Base-by-base conservation (phyloP, 2,329 filamentous ascomycete species). In the Pyrenophora teres region DNA sequence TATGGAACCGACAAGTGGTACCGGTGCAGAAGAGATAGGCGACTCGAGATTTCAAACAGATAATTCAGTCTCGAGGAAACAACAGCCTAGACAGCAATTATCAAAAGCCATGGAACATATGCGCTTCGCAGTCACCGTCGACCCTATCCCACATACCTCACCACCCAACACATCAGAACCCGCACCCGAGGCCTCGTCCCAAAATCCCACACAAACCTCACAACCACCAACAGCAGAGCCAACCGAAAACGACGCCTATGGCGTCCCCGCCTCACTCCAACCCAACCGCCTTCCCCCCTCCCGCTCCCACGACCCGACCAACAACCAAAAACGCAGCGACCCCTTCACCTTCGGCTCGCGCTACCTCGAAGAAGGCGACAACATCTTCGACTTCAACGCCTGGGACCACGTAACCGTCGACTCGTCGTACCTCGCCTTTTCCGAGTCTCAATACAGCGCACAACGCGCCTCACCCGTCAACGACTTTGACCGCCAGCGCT, bases 401-500 rank as follows among this genome's bases (percentile, higher is more conserved):
- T 99, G 94, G 94, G 94, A 99, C 73, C 93, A 99, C 73, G 94
- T 97, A 71, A 88, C 93, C 76, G 92, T 92, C 72, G 93, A 97
- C 77, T 86, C 90, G 64, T 82, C 87, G 35, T 97, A 96, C 81
- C 87, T 88, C 69, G 85, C 89, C 69, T 96, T 94, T 74, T 87
- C 92, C 54, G 86, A 92, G 75, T 77, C 86, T 69, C 94, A 97
- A 77, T 93, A 89, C 70, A 83, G 84, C 40, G 88, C 88, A 76
- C 94, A 99, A 77, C 87, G 92, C 60, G 84, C 88, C 65, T 83
- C 88, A 56, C 93, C 92, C 50, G 94, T 97, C 42, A 92, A 88
- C 37, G 92, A 96, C 56, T 97, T 95, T 80, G 92, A 99, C 75
- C 92, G 92, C 74, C 83, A 87, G 65, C 89, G 91, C 62, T 97